Conservation (phyloP, 108 stramenopile genomes). For the Cyclostephanos tholiformis region DNA sequence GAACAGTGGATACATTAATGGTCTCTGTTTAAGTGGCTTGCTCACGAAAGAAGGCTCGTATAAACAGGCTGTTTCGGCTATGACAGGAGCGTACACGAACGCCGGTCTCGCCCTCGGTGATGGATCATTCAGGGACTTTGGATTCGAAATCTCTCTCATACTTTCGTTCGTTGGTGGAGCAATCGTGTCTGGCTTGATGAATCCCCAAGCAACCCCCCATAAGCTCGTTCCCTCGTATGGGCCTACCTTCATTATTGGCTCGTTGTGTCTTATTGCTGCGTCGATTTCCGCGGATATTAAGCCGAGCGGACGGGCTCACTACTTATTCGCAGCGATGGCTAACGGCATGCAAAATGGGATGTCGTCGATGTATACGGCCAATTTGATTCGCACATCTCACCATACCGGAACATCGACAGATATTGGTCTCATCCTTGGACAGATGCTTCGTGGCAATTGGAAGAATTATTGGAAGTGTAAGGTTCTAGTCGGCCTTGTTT, state of each 20-base stretch:
- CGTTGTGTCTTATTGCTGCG: slow-evolving; percentile 17
- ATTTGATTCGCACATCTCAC: slow-evolving; percentile 50
- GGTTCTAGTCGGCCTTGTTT: slow-evolving; percentile 21
- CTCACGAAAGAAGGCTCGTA: slow-evolving; percentile 17
- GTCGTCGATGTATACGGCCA: slow-evolving; percentile 50
- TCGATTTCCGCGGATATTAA: slow-evolving; percentile 22
- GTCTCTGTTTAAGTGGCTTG: slow-evolving; percentile 52
- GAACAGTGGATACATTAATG: slow-evolving; percentile 70
- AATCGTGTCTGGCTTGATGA: slow-evolving; percentile 35
- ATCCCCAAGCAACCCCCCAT: slow-evolving; percentile 43
- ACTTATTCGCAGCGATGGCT: slow-evolving; percentile 46
- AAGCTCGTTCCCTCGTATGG: slow-evolving; percentile 48
- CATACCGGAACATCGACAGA: slow-evolving; percentile 52
- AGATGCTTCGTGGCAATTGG: slow-evolving; percentile 44
- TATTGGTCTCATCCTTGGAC: slow-evolving; percentile 44
- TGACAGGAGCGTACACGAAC: slow-evolving; percentile 65
- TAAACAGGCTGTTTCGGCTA: slow-evolving; percentile 52
- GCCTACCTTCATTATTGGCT: slow-evolving; percentile 52
- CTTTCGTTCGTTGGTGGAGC: slow-evolving; percentile 43
- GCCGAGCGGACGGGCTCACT: slow-evolving; percentile 8
- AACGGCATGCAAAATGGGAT: slow-evolving; percentile 58
- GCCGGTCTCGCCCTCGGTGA: slow-evolving; percentile 48
- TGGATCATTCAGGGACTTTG: slow-evolving; percentile 22
- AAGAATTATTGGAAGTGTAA: slow-evolving; percentile 42
- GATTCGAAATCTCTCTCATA: slow-evolving; percentile 39